A percentile compares a stretch with the other conserved stretches of the same genome.
These are phyloP conservation scores for Artemisia argyi DNA, from an alignment of 129 eudicot genomes.

Conservation along the genomic window DNA sequence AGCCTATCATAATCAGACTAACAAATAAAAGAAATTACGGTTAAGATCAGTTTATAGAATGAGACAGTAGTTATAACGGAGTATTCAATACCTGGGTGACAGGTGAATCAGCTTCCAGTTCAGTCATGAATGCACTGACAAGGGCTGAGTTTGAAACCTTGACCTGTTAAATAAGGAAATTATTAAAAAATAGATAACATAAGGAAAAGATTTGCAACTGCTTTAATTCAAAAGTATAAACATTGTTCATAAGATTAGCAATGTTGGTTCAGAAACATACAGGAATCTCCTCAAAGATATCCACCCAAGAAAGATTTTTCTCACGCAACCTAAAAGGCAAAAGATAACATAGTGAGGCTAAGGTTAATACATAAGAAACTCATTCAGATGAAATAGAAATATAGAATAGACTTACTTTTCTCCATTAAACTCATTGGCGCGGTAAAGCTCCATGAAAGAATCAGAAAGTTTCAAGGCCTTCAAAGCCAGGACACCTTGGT, in stretches of 20 bases:
- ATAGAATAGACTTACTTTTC: constrained; percentile 65
- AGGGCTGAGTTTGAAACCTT: constrained; percentile 95
- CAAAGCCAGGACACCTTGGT: constrained; percentile 90
- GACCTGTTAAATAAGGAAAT: constrained; percentile 44
- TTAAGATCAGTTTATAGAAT: constrained; percentile 14
- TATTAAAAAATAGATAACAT: not conserved
- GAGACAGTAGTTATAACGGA: not conserved
- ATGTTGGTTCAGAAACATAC: constrained; percentile 48
- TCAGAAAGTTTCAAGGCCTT: constrained; percentile 98
- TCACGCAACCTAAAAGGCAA: constrained; percentile 75
- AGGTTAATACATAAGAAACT: not conserved
- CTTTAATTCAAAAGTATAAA: not conserved
- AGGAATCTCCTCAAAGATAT: constrained; percentile 98
- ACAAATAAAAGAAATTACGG: constrained; percentile 11
- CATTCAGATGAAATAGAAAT: not conserved
- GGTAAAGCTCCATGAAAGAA: constrained; percentile 98
- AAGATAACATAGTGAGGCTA: constrained; percentile 8
- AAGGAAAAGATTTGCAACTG: not conserved
- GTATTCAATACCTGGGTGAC: constrained; percentile 62
- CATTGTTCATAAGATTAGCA: not conserved
- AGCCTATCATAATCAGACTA: constrained; percentile 95
- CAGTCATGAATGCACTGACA: constrained; percentile 89
- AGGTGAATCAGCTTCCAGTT: constrained; percentile 81
- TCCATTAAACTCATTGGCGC: constrained; percentile 79
- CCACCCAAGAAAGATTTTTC: constrained; percentile 96